phyloP scores from a whole-genome alignment of 1,284 basidiomycete genomes.

The Cerioporus squamosus region DNA sequence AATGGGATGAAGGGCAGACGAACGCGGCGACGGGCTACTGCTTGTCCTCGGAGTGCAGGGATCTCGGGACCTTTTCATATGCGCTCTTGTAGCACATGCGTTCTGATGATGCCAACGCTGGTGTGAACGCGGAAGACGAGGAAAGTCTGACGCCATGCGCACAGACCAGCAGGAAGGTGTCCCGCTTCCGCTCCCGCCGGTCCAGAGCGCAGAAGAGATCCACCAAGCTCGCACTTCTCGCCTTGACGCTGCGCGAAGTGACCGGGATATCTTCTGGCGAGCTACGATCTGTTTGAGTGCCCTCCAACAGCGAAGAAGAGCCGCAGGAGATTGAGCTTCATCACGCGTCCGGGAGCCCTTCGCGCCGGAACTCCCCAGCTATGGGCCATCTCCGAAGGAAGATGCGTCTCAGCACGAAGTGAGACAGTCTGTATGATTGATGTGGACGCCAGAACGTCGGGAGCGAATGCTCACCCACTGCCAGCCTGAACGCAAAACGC shows the following conservation, averaged over 20 bases:
- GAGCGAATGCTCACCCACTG: not conserved
- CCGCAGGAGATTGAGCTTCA: slow-evolving; percentile 1
- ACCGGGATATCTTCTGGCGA: not conserved
- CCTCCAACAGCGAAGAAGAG: slow-evolving; percentile 4
- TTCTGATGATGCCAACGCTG: not conserved
- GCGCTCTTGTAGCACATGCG: not conserved
- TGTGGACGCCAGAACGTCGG: not conserved
- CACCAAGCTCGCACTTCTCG: not conserved
- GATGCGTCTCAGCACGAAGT: not conserved
- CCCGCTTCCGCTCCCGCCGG: slow-evolving; percentile 10
- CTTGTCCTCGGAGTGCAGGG: slow-evolving; percentile 1
- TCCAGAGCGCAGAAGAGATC: slow-evolving; percentile 5
- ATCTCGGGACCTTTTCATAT: slow-evolving; percentile 11
- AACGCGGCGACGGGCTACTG: not conserved
- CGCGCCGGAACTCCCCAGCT: not conserved
- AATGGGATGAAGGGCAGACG: not conserved
- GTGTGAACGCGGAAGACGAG: not conserved
- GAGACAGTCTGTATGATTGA: slow-evolving; percentile 10
- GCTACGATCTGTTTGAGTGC: slow-evolving; percentile 4
- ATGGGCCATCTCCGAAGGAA: not conserved
- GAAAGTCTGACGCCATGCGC: not conserved
- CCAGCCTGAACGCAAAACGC: not conserved
- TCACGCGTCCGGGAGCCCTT: not conserved
- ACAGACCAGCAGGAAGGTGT: not conserved
- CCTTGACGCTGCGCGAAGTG: not conserved